phyloP scores from a whole-genome alignment of 345 rosid genomes.

The Corchorus capsularis region DNA sequence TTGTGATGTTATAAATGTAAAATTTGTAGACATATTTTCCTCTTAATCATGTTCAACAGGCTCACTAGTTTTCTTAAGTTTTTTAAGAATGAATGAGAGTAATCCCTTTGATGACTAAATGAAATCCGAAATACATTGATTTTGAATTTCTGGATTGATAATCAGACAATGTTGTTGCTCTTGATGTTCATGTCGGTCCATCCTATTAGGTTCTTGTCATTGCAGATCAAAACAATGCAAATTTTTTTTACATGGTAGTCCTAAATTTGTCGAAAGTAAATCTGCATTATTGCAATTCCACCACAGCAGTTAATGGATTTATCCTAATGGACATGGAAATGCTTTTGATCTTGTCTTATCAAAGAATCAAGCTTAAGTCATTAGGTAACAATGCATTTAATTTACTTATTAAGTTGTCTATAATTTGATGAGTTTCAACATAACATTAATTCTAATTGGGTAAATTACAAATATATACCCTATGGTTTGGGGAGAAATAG shows the following conservation, averaged over 20 bases:
- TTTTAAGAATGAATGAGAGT: too few relatives aligned
- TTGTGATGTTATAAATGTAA: neutral
- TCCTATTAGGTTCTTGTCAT: conserved; percentile 49
- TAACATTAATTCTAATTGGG: too few relatives aligned
- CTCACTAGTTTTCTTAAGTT: too few relatives aligned
- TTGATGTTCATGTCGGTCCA: conserved; percentile 51
- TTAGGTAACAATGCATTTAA: conserved; percentile 26
- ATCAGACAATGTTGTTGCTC: conserved; percentile 44
- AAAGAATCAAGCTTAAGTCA: conserved; percentile 40
- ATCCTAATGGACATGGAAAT: conserved; percentile 40
- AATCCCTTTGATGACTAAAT: too few relatives aligned
- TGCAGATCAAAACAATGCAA: conserved; percentile 40
- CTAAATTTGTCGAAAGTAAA: conserved; percentile 25
- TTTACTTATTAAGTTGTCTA: too few relatives aligned
- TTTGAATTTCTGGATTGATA: conserved; percentile 46
- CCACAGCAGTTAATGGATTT: conserved; percentile 12
- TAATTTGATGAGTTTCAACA: too few relatives aligned
- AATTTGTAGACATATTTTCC: neutral
- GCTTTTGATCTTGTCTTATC: conserved; percentile 38
- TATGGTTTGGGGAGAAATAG: too few relatives aligned
- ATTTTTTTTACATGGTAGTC: conserved; percentile 47
- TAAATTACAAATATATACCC: too few relatives aligned
- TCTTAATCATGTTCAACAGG: too few relatives aligned
- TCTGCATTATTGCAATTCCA: conserved; percentile 41
- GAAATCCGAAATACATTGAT: conserved; percentile 28